These are phyloP conservation scores for Nakazawaea pomicola DNA, from an alignment of 805 yeast genomes.

Conservation along the genomic window DNA sequence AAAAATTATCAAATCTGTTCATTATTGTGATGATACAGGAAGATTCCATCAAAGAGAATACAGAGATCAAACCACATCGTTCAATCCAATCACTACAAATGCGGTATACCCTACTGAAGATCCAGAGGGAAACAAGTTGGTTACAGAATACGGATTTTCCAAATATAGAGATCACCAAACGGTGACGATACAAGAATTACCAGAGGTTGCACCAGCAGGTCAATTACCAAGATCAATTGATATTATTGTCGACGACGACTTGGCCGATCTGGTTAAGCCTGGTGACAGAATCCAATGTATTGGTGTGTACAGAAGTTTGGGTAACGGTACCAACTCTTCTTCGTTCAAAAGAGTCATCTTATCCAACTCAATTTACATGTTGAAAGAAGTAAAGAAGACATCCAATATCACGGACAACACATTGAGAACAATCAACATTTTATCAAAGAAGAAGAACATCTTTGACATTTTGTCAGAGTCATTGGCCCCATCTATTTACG, in stretches of 20 bases:
- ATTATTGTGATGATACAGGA: slow-evolving; percentile 80
- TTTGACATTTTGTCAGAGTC: slow-evolving; percentile 80
- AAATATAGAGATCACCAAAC: slow-evolving; percentile 94
- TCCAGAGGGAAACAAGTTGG: slow-evolving; percentile 80
- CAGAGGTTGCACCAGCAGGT: slow-evolving; percentile 97
- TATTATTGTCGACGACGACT: slow-evolving; percentile 88
- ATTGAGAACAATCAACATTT: slow-evolving; percentile 76
- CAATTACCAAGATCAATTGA: slow-evolving; percentile 93
- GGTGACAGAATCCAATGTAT: slow-evolving; percentile 94
- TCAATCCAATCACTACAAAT: slow-evolving; percentile 76
- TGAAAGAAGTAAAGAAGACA: slow-evolving; percentile 67
- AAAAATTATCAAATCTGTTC: slow-evolving; percentile 85
- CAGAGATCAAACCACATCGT: slow-evolving; percentile 86
- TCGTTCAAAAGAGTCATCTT: slow-evolving; percentile 79
- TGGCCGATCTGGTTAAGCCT: slow-evolving; percentile 88
- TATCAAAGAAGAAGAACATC: slow-evolving; percentile 65
- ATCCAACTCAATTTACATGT: slow-evolving; percentile 84
- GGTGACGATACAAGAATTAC: slow-evolving; percentile 93
- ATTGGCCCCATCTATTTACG: slow-evolving; percentile 93
- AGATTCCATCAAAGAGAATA: slow-evolving; percentile 89
- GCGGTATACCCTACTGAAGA: slow-evolving; percentile 93
- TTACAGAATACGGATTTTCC: slow-evolving; percentile 89
- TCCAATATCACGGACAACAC: slow-evolving; percentile 67
- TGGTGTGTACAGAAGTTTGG: slow-evolving; percentile 89
- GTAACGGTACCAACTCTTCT: slow-evolving; percentile 61